Base-by-base conservation (phyloP, 352 stramenopile genomes). In the Thalassiosira hispida region DNA sequence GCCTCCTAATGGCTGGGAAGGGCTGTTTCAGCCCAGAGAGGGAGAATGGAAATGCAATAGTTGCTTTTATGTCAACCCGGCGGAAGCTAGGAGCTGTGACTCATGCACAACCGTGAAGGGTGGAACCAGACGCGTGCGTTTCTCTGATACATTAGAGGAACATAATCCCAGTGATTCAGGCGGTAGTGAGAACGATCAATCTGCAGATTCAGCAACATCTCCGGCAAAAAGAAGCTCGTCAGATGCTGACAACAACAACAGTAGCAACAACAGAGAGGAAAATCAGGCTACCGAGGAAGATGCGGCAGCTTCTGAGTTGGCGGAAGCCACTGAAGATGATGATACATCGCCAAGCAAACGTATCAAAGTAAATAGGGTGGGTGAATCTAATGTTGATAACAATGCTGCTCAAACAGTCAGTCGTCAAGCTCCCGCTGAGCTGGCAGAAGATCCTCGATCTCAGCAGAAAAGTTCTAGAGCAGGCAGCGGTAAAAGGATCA, bases 11-110 rank as follows among this genome's bases (percentile, higher is more conserved):
- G 46, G 73, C 6, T 81, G 62, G 55, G 42, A 75, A 55, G 14
- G 38, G 18, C 12, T 70, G 25, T 81, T 81, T 71, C 25, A 22
- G 27, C 65, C 55, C 20, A 81, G 66, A 46, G 63, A 7, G 33
- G 73, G 57, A 57, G 42, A 76, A 29, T 81, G 73, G 73, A 75
- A 59, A 61, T 81, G 73, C 46, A 76, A 47, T 18, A 14, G 29
- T 33, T 81, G 73, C 44, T 76, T 52, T 29, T 69, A 66, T 63
- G 62, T 56, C 2, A 81, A 81, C 60, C 47, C 73, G 2, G n/a
- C 27, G 20, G 40, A 81, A 60, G 64, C 73, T 23, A 67, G 72
- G 44, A 67, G 44, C n/a, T 81, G 57, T 49, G 69, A 78, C 29
- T 46, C 51, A 6, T 78, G 69, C 60, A 78, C 69, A 40, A 31